Evolutionary conservation across 805 yeast species (phyloP).

Genomic region (Candida ficus): DNA sequence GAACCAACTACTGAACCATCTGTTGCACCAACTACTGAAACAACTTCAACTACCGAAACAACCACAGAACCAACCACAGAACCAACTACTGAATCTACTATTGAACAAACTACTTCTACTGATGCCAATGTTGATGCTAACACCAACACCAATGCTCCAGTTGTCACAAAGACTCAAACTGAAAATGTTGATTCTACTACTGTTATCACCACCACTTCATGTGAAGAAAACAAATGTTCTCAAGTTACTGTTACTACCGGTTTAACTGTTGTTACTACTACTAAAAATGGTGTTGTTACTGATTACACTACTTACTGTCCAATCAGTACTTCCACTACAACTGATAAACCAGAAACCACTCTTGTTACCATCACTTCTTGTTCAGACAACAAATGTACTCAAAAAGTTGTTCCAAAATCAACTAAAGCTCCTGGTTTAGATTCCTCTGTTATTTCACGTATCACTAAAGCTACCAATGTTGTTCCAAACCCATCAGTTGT

Average conservation of each 20-base stretch:
- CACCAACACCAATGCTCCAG: no score
- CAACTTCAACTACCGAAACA: no score
- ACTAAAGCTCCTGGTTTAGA: neutral
- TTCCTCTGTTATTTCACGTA: neutral
- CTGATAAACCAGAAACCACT: neutral
- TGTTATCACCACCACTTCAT: slow-evolving; percentile 1
- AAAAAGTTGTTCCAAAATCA: neutral
- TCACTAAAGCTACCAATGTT: neutral
- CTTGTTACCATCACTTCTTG: neutral
- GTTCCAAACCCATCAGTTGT: neutral
- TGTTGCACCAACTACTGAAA: no score
- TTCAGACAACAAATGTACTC: neutral
- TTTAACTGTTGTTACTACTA: slow-evolving; percentile 1
- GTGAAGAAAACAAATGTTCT: slow-evolving; percentile 1
- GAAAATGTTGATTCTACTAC: no score
- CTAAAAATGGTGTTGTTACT: neutral
- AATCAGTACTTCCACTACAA: neutral
- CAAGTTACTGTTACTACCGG: neutral
- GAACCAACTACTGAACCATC: no score
- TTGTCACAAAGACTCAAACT: no score
- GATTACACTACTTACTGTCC: slow-evolving; percentile 7
- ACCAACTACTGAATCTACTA: no score
- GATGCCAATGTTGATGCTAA: no score
- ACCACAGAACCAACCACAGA: no score
- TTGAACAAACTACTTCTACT: no score